phyloP scores from a whole-genome alignment of 495 filamentous ascomycete species.

The Aspergillus kassunensis region DNA sequence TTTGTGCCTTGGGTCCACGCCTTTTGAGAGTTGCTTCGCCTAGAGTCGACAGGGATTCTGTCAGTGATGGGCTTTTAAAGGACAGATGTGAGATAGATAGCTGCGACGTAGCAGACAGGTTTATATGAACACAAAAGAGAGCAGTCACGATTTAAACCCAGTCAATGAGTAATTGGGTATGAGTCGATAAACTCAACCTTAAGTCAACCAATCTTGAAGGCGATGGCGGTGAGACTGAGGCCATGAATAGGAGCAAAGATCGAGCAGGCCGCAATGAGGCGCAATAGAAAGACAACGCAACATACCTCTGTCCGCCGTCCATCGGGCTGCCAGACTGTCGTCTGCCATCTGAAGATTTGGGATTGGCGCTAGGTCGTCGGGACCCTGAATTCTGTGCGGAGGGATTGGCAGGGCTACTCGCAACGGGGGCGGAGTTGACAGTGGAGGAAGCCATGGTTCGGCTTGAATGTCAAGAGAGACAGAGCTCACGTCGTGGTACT shows the following conservation, averaged over 20 bases:
- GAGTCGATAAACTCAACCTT: too few relatives aligned
- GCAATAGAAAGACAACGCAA: constrained; percentile 17
- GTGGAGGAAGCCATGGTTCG: constrained; percentile 50
- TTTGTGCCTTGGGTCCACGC: constrained; percentile 63
- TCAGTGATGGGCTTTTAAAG: neutral
- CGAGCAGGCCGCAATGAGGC: constrained; percentile 10
- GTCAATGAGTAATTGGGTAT: too few relatives aligned
- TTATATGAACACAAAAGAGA: too few relatives aligned
- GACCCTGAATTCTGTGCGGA: constrained; percentile 31
- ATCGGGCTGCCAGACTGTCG: constrained; percentile 55
- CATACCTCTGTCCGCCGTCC: constrained; percentile 54
- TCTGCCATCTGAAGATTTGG: constrained; percentile 51
- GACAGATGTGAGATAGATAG: too few relatives aligned
- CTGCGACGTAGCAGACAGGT: too few relatives aligned
- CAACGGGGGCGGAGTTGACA: constrained; percentile 40
- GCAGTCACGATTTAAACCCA: too few relatives aligned
- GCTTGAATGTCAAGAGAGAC: constrained; percentile 29
- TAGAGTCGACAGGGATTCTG: constrained; percentile 16
- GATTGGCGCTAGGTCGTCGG: constrained; percentile 46
- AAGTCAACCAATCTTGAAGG: too few relatives aligned
- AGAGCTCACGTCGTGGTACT: constrained; percentile 40
- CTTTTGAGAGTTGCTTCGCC: constrained; percentile 52
- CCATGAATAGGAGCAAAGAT: constrained; percentile 4
- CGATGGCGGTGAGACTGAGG: constrained; percentile 13
- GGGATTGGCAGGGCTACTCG: constrained; percentile 48